These are phyloP conservation scores for Fagopyrum esculentum DNA, from an alignment of 148 eudicot genomes.

Conservation along the genomic window DNA sequence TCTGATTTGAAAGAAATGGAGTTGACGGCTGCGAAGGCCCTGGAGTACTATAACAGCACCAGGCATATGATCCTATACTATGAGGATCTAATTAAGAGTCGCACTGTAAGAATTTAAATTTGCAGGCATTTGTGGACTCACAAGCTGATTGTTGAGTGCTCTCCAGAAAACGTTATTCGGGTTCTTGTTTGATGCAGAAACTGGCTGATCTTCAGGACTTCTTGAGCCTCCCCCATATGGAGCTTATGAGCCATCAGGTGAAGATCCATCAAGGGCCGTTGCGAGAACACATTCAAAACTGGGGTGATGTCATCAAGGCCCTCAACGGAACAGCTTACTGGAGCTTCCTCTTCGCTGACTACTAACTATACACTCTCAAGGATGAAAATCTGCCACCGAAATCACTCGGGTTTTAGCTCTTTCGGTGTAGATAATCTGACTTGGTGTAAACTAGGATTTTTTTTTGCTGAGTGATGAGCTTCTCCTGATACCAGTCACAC, in stretches of 20 bases:
- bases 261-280: slow-evolving; percentile 87
- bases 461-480: background rate
- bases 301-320: slow-evolving; percentile 60
- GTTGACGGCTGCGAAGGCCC: slow-evolving; percentile 34
- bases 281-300: slow-evolving; percentile 62
- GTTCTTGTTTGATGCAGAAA: slow-evolving; percentile 40
- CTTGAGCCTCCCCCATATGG: slow-evolving; percentile 49
- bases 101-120: slow-evolving; percentile 35
- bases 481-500: background rate
- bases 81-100: slow-evolving; percentile 74
- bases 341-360: slow-evolving; percentile 52
- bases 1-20: slow-evolving; percentile 59
- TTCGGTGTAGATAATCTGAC: background rate
- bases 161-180: background rate
- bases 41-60: slow-evolving; percentile 56
- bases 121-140: background rate
- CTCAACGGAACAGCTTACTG: slow-evolving; percentile 74
- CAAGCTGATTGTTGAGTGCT: background rate
- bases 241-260: slow-evolving; percentile 65
- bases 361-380: slow-evolving; percentile 21
- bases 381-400: background rate
- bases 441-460: background rate
- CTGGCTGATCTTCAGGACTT: slow-evolving; percentile 64
- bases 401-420: background rate
- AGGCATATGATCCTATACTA: slow-evolving; percentile 70